Base-by-base conservation (phyloP, 306 rosid species). In the Aeschynomene evenia region DNA sequence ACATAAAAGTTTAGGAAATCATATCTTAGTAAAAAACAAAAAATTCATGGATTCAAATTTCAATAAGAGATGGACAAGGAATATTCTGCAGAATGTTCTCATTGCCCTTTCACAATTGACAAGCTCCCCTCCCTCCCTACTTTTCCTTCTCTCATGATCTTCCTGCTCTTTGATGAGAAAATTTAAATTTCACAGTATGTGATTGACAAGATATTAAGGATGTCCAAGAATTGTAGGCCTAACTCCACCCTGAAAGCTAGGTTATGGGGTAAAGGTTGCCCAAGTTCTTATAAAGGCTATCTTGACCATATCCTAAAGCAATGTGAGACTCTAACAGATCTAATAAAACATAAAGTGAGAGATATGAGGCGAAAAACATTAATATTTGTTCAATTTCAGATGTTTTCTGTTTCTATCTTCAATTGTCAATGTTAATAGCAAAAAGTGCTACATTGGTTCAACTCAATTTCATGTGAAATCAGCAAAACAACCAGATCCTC, bases 1-100 rank as follows among this genome's bases (percentile, higher is more conserved):
- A 34, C 63, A 19, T 7, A 39, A 42, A 9, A 45, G 13, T 48
- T 18, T 2, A n/a, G 19, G 39, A 33, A 48, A 34, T 15, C 28
- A 36, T 33, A 61, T 21, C 50, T 13, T 71, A 63, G 73, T 52
- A 51, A 36, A 63, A 62, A 71, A 55, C n/a, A 64, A 64, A 54
- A 58, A 69, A 69, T 54, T 69, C 63, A 50, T 34, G 16, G 54
- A 64, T 63, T 40, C 37, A 66, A 56, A 67, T 40, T 68, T 59
- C 61, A 31, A 11, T 29, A 14, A 21, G 9, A 24, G 48, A 55
- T 26, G 46, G 52, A 63, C 50, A 64, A 14, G 33, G 52, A 49
- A 72, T 57, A 50, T 71, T 61, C 63, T 18, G 65, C 57, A 72
- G 34, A 36, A 48, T 57, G 19, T 36, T 57, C 12, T 53, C 5